Evolutionary conservation across 495 filamentous ascomycete genomes (phyloP).

Genomic region (Aspergillus mulundensis): DNA sequence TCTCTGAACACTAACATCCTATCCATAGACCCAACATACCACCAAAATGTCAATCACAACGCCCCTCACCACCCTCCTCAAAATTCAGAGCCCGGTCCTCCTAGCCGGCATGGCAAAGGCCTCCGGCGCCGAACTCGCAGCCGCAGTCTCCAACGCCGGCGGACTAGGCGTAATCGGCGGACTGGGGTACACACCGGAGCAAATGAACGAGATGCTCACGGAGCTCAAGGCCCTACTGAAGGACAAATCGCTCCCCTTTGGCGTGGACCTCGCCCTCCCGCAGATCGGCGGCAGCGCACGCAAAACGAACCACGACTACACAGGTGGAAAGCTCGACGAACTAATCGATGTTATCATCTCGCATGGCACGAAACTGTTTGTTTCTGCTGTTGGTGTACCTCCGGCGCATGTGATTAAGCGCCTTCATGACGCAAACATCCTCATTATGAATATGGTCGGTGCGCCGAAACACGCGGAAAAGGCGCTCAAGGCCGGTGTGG

Average conservation of each 20-base stretch:
- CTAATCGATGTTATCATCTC: conserved; percentile 75
- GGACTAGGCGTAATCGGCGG: conserved; percentile 83
- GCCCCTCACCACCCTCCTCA: conserved; percentile 68
- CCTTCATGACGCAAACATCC: conserved; percentile 68
- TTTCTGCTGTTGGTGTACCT: conserved; percentile 78
- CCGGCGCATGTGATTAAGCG: conserved; percentile 62
- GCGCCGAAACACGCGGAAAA: conserved; percentile 83
- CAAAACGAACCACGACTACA: conserved; percentile 92
- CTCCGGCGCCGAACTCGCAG: conserved; percentile 71
- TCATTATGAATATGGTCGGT: conserved; percentile 96
- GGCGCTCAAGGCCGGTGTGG: conserved; percentile 73
- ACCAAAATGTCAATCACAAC: conserved; percentile 58
- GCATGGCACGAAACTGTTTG: conserved; percentile 75
- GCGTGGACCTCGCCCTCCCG: conserved; percentile 82
- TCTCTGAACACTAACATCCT: background rate
- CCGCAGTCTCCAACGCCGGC: conserved; percentile 84
- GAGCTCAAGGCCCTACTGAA: conserved; percentile 71
- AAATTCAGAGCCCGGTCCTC: conserved; percentile 76
- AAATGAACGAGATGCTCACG: conserved; percentile 73
- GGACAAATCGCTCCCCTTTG: conserved; percentile 67
- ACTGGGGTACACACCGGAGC: conserved; percentile 75
- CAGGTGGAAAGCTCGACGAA: conserved; percentile 74
- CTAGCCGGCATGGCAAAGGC: conserved; percentile 87
- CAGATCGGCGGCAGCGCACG: conserved; percentile 75
- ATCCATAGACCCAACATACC: background rate